Percentiles rank a stretch among this genome's conserved stretches.
These are phyloP conservation scores for Micractinium conductrix DNA, from an alignment of 139 green algal genomes.

Conservation along the genomic window DNA sequence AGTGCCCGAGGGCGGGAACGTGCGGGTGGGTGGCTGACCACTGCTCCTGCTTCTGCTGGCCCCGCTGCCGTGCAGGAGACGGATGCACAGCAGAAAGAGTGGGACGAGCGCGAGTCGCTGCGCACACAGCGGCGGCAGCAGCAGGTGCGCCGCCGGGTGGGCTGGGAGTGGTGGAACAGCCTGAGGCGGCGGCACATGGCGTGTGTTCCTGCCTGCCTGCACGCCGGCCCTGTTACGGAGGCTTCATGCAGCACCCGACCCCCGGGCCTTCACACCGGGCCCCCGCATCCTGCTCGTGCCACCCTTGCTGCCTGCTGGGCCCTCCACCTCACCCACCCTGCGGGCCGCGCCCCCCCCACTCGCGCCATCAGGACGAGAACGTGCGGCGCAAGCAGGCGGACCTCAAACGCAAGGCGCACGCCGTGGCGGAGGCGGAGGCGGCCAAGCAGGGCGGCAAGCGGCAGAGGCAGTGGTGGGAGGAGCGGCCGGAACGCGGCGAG, in stretches of 20 bases:
- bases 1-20: too few relatives aligned
- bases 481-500: conserved; percentile 23
- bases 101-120: conserved; percentile 54
- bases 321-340: neutral
- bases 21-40: too few relatives aligned
- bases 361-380: conserved; percentile 65
- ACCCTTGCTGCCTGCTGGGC: neutral
- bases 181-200: conserved; percentile 14
- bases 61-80: too few relatives aligned
- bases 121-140: conserved; percentile 66
- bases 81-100: conserved; percentile 52
- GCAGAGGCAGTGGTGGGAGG: conserved; percentile 35
- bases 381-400: conserved; percentile 64
- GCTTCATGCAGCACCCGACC: neutral
- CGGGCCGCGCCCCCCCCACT: too few relatives aligned
- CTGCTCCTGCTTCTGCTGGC: too few relatives aligned
- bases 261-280: too few relatives aligned
- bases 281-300: neutral
- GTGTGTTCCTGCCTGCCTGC: neutral
- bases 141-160: conserved; percentile 44
- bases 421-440: neutral
- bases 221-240: too few relatives aligned
- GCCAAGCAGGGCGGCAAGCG: conserved; percentile 30
- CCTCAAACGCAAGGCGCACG: conserved; percentile 54
- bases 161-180: neutral